A percentile compares a stretch with the other conserved stretches of the same genome.
phyloP scores from a whole-genome alignment of 2,329 filamentous ascomycete genomes.

The Lomentospora prolificans region DNA sequence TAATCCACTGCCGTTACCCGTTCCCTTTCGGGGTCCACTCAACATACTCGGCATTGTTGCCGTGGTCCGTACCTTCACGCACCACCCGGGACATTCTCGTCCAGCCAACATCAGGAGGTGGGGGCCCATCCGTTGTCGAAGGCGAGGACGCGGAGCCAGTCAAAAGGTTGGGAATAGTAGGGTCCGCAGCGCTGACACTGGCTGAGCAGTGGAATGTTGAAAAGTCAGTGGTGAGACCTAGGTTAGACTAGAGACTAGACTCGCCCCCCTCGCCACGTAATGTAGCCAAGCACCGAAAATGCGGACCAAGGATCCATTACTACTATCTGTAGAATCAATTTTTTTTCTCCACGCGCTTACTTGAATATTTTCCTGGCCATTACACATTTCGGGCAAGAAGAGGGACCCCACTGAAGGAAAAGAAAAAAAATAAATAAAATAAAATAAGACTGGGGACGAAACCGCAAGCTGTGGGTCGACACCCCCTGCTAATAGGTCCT shows the following conservation, averaged over 20 bases:
- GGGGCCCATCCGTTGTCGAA: background rate
- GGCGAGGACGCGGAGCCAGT: too few relatives aligned
- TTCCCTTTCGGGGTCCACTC: background rate
- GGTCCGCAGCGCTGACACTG: too few relatives aligned
- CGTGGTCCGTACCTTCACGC: background rate
- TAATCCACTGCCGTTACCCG: background rate
- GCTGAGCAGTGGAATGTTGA: too few relatives aligned
- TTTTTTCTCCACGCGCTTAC: background rate
- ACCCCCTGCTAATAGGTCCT: too few relatives aligned
- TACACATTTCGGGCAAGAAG: too few relatives aligned
- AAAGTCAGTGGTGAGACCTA: background rate
- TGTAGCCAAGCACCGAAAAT: too few relatives aligned
- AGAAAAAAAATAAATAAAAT: too few relatives aligned
- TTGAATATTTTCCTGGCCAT: background rate
- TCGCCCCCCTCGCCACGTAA: background rate
- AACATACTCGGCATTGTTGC: background rate
- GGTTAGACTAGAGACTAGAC: background rate
- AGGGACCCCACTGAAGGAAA: too few relatives aligned
- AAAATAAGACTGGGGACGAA: too few relatives aligned
- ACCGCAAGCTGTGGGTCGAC: too few relatives aligned
- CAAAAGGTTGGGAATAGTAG: too few relatives aligned
- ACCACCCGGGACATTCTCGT: background rate
- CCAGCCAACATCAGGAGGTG: background rate
- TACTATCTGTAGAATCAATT: background rate
- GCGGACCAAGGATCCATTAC: background rate